Percentiles rank a stretch among this genome's conserved stretches.
Evolutionary conservation across 768 basidiomycete genomes (phyloP).

Genomic region (Pisolithus orientalis): DNA sequence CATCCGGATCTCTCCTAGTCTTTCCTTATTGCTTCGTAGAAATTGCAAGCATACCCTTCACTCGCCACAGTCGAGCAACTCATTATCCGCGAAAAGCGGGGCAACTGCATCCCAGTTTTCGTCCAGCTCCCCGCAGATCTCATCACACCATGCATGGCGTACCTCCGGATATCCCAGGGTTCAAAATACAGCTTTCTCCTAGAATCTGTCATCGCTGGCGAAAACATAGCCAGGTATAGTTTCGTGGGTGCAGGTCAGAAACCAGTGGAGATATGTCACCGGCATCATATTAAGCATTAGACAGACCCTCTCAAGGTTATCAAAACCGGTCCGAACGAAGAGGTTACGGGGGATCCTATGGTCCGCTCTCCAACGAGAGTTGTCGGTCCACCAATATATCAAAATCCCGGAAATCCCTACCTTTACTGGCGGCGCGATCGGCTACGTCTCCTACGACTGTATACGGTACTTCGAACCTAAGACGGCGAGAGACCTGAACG

Average conservation of each 20-base stretch:
- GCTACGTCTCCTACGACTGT: slow-evolving; percentile 96
- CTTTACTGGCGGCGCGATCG: slow-evolving; percentile 96
- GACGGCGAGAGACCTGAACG: slow-evolving; percentile 68
- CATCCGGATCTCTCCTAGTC: slow-evolving; percentile 49
- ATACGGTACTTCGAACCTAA: slow-evolving; percentile 96
- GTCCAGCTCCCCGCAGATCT: slow-evolving; percentile 93
- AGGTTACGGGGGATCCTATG: slow-evolving; percentile 84
- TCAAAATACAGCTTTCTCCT: slow-evolving; percentile 93
- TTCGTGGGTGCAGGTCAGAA: slow-evolving; percentile 90
- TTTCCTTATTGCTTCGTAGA: slow-evolving; percentile 40
- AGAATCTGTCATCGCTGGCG: slow-evolving; percentile 87
- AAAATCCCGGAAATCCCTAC: slow-evolving; percentile 89
- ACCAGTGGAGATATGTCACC: background rate
- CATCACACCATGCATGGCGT: slow-evolving; percentile 95
- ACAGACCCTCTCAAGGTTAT: slow-evolving; percentile 91
- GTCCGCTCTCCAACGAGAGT: slow-evolving; percentile 72
- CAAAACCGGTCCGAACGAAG: slow-evolving; percentile 81
- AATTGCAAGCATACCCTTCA: slow-evolving; percentile 62
- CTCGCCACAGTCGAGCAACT: slow-evolving; percentile 71
- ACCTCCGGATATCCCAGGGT: slow-evolving; percentile 86
- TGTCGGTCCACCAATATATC: slow-evolving; percentile 82
- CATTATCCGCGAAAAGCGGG: slow-evolving; percentile 72
- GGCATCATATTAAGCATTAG: background rate
- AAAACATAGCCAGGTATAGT: slow-evolving; percentile 88
- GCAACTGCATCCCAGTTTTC: slow-evolving; percentile 92